Evolutionary conservation across 2,329 filamentous ascomycete species (phyloP), one percentile per base, ranked within the genome.

Genomic region (Tolypocladium album): DNA sequence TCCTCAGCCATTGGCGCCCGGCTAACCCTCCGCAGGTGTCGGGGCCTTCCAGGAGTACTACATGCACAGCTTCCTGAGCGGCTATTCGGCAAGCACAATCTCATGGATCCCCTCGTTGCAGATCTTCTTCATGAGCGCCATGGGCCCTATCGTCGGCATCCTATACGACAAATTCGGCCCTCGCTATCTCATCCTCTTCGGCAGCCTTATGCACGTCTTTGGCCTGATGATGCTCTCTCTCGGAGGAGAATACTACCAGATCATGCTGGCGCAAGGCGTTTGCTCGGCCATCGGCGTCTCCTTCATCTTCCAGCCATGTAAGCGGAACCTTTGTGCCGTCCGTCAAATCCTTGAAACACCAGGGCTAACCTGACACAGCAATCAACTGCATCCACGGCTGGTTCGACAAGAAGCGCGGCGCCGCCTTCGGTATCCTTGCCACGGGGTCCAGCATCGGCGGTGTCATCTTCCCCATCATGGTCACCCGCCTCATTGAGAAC

Each of bases 61-160:
- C 17, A 27, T 34, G 27, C 31, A 52, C 27, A 52, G 20, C 47
- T 34, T 52, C 11, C 27, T 52, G 5, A 52, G 47, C 27, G 13
- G 11, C 47, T 80, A 80, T 64, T 79, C 79, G 0, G 68, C 79
- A 4, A 80, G 78, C 62, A 78, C 77, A 1, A 73, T 85, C 27
- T 72, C 81, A 7, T 85, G 82, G 82, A 83, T 84, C 59, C 76
- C 79, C 3, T 79, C 79, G 2, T 67, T 83, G n/a, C 77, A 83
- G 63, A 70, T 76, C 17, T 81, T 78, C 65, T 73, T 80, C 65
- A 76, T 85, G 76, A 79, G 78, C 63, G 71, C 68, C 45, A 67
- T 69, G 59, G 83, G 84, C 0, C 82, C 83, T 0, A 65, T 88
- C 34, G 78, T 83, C 39, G 86, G 86, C 78, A 76, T 52, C 2